These are phyloP conservation scores for Verticillium zaregamsianum DNA, from an alignment of 2,329 filamentous ascomycete genomes.

Conservation along the genomic window DNA sequence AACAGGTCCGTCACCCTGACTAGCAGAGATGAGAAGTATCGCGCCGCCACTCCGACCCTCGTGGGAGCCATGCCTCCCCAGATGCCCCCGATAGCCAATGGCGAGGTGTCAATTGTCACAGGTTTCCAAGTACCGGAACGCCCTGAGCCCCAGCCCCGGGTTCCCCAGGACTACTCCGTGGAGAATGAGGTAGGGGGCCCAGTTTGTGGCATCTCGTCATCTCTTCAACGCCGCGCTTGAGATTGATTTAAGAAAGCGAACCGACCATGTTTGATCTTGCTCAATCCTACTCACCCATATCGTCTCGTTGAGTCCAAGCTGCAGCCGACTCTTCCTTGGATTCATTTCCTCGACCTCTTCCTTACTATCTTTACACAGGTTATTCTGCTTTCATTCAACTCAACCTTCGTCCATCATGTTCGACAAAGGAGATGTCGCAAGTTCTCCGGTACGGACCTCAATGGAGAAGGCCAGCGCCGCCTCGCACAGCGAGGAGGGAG, in stretches of 20 bases:
- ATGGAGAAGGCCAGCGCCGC: neutral
- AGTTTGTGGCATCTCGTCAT: neutral
- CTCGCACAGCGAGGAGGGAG: neutral
- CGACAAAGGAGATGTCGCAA: neutral
- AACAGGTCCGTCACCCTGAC: too few species aligned
- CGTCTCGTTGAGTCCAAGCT: neutral
- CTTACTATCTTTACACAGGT: too few species aligned
- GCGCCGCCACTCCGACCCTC: too few species aligned
- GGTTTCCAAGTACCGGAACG: too few species aligned
- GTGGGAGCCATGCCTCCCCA: too few species aligned
- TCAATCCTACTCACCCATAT: neutral
- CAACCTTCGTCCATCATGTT: neutral
- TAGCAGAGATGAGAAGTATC: too few species aligned
- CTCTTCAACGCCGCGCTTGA: neutral
- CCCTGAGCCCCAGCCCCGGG: neutral
- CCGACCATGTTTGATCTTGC: neutral
- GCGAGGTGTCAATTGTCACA: too few species aligned
- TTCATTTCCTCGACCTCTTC: too few species aligned
- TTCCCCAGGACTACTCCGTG: neutral
- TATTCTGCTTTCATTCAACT: too few species aligned
- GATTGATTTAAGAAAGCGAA: neutral
- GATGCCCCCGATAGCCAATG: too few species aligned
- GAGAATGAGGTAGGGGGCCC: neutral
- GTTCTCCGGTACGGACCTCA: neutral
- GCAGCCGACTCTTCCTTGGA: too few species aligned